Evolutionary conservation across 176 grass and related monocot species (phyloP), one percentile per base, ranked within the genome.

Genomic region (Calamus simplicifolius): DNA sequence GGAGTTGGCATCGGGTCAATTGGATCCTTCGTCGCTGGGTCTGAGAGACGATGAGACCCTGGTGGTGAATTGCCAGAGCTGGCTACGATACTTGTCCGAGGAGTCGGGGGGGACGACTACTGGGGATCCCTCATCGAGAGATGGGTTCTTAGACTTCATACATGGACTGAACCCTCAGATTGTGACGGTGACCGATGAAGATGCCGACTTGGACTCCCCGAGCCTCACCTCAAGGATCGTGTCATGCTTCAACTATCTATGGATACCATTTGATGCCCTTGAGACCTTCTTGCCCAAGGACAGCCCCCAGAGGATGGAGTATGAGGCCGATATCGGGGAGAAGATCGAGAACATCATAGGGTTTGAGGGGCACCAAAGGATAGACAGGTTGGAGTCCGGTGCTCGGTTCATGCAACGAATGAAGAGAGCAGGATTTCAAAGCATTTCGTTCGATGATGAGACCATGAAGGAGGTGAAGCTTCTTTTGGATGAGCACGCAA

Each of bases 271-370:
- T 27, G 69, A 72, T 19, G 58, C 58, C n/a, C 58, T 72, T 14
- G 58, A 72, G 59, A 62, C 69, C 27, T 62, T 54, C 49, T 54
- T 72, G 49, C 69, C 69, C 28, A 72, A 72, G 58, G 69, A 72
- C 18, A 54, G 50, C 58, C 27, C 49, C 1, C 50, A 61, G 48
- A 72, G 58, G 59, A 62, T 48, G 69, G 69, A 53, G 27, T 72
- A 62, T 26, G 58, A 72, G 51, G 28, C 50, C 12, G 49, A 71
- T 49, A 51, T 71, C 25, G 69, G 69, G 49, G 12, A 62, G 50
- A 72, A 72, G 58, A 72, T 72, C 13, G 58, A 72, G 58, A 62
- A 54, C 29, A 62, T 72, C 26, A 58, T 72, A 15, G 28, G 50
- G 15, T 72, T 62, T 28, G 50, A 72, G 18, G 69, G 69, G 50